phyloP scores from a whole-genome alignment of 371 early-diverging fungal genomes.

The Sporodiniella umbellata region DNA sequence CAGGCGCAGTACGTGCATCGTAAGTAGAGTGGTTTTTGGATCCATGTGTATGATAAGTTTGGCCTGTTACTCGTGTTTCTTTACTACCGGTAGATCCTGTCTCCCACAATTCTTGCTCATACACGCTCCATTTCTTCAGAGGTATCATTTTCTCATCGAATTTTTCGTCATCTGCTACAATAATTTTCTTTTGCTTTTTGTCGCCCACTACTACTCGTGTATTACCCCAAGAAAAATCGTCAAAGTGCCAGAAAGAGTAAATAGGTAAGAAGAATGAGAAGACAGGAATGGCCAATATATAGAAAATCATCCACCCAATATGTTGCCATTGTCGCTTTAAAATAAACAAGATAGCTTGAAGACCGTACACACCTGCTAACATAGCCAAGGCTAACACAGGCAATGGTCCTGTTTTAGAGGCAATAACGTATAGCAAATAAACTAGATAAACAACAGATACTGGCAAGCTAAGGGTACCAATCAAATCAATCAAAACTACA shows the following conservation, averaged over 20 bases:
- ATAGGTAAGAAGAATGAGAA: constrained; percentile 80
- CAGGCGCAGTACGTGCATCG: constrained; percentile 42
- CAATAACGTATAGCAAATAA: constrained; percentile 70
- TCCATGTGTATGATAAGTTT: constrained; percentile 32
- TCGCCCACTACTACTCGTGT: constrained; percentile 78
- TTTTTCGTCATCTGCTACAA: constrained; percentile 59
- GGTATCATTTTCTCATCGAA: constrained; percentile 89
- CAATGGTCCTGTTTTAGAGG: constrained; percentile 45
- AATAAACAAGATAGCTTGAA: constrained; percentile 85
- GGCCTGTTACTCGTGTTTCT: constrained; percentile 49
- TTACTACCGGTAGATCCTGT: constrained; percentile 55
- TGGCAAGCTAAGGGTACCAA: constrained; percentile 92
- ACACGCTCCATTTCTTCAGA: constrained; percentile 90
- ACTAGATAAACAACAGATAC: constrained; percentile 87
- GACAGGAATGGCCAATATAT: constrained; percentile 81
- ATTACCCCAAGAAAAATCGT: constrained; percentile 93
- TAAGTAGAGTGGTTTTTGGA: constrained; percentile 27
- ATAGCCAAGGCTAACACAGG: constrained; percentile 59
- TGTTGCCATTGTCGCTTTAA: constrained; percentile 90
- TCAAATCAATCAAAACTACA: constrained; percentile 86
- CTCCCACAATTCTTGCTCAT: constrained; percentile 85
- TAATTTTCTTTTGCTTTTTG: constrained; percentile 65
- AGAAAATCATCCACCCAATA: constrained; percentile 97
- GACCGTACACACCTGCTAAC: constrained; percentile 73
- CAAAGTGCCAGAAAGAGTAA: constrained; percentile 90